Evolutionary conservation across 2,329 filamentous ascomycete species (phyloP).

Genomic region (Neofusicoccum parvum): DNA sequence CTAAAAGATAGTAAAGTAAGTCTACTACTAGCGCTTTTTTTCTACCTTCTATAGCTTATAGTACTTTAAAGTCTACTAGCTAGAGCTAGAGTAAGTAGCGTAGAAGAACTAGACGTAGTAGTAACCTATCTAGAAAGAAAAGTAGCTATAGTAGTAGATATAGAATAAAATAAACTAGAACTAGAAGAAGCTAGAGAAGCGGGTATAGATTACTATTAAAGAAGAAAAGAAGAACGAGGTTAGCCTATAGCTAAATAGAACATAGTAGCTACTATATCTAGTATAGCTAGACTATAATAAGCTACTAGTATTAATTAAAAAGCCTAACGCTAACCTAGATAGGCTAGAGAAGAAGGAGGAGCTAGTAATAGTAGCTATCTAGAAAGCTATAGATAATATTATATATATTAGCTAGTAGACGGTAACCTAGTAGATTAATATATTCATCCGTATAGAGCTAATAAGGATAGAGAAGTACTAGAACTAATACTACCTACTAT

Average conservation of each 20-base stretch:
- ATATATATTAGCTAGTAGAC: conserved; percentile 24
- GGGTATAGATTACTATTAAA: conserved; percentile 5
- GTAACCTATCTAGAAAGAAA: conserved; percentile 22
- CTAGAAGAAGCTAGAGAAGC: conserved; percentile 23
- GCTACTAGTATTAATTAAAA: too few species aligned
- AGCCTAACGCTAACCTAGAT: too few species aligned
- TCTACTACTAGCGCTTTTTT: too few species aligned
- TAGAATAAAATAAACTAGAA: conserved; percentile 25
- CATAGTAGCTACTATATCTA: too few species aligned
- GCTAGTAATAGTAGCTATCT: conserved; percentile 25
- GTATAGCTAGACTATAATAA: too few species aligned
- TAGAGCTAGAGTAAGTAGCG: too few species aligned
- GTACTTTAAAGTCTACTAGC: too few species aligned
- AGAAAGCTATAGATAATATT: conserved; percentile 25
- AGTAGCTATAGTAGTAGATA: conserved; percentile 25
- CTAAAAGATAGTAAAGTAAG: too few species aligned
- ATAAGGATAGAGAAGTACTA: conserved; percentile 28
- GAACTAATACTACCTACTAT: conserved; percentile 25
- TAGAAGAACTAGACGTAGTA: not conserved
- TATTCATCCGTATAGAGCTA: conserved; percentile 27
- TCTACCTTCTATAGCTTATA: too few species aligned
- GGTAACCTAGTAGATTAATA: conserved; percentile 17
- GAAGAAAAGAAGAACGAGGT: too few species aligned
- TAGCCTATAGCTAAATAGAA: too few species aligned
- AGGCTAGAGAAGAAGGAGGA: not conserved